phyloP scores from a whole-genome alignment of 208 protist genomes.

The Acanthamoeba sp. region DNA sequence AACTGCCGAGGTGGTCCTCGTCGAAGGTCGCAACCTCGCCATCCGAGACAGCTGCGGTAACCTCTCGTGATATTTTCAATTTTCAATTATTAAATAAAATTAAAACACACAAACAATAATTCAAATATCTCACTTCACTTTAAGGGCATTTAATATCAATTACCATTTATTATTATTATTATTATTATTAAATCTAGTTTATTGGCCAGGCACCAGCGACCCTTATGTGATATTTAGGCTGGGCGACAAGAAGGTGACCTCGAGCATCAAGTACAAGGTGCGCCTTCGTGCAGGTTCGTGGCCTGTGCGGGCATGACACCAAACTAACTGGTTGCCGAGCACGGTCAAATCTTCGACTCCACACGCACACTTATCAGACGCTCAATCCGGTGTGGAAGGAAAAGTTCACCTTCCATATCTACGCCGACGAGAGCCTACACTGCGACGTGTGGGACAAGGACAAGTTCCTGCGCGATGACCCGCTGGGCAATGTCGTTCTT shows the following conservation, averaged over 20 bases:
- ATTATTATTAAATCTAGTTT: background rate
- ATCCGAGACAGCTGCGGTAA: conserved; percentile 48
- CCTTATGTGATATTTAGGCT: background rate
- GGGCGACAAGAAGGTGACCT: background rate
- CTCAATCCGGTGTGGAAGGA: conserved; percentile 50
- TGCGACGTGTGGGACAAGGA: conserved; percentile 41
- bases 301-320: too few species aligned
- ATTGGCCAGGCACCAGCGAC: background rate
- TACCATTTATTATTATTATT: conserved; percentile 1
- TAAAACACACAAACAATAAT: background rate
- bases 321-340: background rate
- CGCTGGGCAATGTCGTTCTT: background rate
- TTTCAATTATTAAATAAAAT: background rate
- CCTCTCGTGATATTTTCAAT: background rate
- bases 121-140: background rate
- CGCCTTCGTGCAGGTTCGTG: background rate
- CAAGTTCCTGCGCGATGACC: conserved; percentile 13
- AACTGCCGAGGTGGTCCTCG: background rate
- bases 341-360: background rate
- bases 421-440: background rate
- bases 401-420: background rate
- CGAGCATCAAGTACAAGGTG: conserved; percentile 43
- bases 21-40: conserved; percentile 42
- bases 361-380: background rate
- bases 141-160: too few species aligned